phyloP scores from a whole-genome alignment of 768 basidiomycete genomes.

The Russula sp. region DNA sequence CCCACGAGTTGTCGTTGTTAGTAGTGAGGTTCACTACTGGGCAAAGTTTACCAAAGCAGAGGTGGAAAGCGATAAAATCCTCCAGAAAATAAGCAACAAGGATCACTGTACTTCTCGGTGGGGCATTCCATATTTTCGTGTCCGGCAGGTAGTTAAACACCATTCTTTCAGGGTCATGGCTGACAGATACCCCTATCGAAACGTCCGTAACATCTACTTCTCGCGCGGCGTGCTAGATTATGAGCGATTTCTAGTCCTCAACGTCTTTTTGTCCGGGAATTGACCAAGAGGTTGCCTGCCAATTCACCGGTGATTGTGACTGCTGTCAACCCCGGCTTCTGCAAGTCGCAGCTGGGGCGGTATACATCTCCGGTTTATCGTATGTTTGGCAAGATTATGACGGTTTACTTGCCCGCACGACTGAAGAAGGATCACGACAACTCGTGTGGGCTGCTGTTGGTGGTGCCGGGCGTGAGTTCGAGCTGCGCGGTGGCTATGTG shows the following conservation, averaged over 20 bases:
- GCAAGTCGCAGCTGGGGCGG: constrained; percentile 19
- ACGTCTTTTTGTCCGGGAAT: constrained; percentile 26
- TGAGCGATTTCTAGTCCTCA: constrained; percentile 16
- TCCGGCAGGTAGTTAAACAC: neutral
- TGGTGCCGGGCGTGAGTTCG: constrained; percentile 17
- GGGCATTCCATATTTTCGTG: neutral
- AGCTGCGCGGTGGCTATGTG: constrained; percentile 19
- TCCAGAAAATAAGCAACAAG: constrained; percentile 17
- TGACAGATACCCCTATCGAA: constrained; percentile 23
- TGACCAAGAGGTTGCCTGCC: constrained; percentile 24
- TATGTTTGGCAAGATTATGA: neutral
- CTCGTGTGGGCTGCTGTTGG: constrained; percentile 25
- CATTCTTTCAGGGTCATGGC: constrained; percentile 13
- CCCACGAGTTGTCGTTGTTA: constrained; percentile 26
- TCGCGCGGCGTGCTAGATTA: neutral
- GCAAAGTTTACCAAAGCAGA: constrained; percentile 7
- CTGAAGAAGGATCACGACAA: constrained; percentile 23
- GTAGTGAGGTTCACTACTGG: constrained; percentile 24
- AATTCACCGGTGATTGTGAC: constrained; percentile 26
- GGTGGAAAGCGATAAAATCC: constrained; percentile 10
- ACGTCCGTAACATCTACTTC: constrained; percentile 7
- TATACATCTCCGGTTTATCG: neutral
- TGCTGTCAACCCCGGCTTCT: constrained; percentile 26
- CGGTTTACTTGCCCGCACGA: constrained; percentile 12
- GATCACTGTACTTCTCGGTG: constrained; percentile 20